Evolutionary conservation across 352 stramenopile species (phyloP).

Genomic region (Phytophthora citricola): DNA sequence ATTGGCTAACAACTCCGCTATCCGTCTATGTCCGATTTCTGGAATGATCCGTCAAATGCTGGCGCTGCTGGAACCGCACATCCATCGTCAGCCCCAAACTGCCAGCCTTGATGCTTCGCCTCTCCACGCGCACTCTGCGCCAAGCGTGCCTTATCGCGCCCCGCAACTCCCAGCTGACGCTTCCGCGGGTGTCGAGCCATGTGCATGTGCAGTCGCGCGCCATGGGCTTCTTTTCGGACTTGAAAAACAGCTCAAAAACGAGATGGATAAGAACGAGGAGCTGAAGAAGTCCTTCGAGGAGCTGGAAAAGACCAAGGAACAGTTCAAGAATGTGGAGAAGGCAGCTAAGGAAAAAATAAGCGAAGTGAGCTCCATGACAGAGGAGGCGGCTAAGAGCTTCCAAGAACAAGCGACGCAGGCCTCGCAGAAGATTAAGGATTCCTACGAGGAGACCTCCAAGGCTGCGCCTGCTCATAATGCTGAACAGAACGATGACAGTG

Average conservation of each 20-base stretch:
- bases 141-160: slow-evolving; percentile 23
- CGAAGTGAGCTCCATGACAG: slow-evolving; percentile 62
- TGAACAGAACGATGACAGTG: slow-evolving; percentile 20
- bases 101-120: slow-evolving; percentile 38
- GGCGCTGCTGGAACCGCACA: slow-evolving; percentile 21
- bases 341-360: slow-evolving; percentile 69
- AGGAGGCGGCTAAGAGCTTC: slow-evolving; percentile 63
- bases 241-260: slow-evolving; percentile 85
- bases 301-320: slow-evolving; percentile 74
- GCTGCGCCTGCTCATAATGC: slow-evolving; percentile 25
- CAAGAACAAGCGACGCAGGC: slow-evolving; percentile 62
- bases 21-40: slow-evolving; percentile 29
- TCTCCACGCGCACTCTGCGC: slow-evolving; percentile 35
- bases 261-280: slow-evolving; percentile 85
- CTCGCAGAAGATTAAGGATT: slow-evolving; percentile 76
- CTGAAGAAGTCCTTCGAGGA: slow-evolving; percentile 83
- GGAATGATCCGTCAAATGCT: slow-evolving; percentile 22
- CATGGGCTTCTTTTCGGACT: slow-evolving; percentile 79
- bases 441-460: slow-evolving; percentile 44
- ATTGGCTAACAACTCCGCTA: slow-evolving; percentile 34
- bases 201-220: slow-evolving; percentile 45
- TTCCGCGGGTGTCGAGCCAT: neutral
- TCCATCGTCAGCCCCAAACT: slow-evolving; percentile 10
- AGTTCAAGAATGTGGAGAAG: slow-evolving; percentile 74
- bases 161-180: slow-evolving; percentile 13